phyloP scores from a whole-genome alignment of 108 stramenopile species.

The Seminavis robusta region DNA sequence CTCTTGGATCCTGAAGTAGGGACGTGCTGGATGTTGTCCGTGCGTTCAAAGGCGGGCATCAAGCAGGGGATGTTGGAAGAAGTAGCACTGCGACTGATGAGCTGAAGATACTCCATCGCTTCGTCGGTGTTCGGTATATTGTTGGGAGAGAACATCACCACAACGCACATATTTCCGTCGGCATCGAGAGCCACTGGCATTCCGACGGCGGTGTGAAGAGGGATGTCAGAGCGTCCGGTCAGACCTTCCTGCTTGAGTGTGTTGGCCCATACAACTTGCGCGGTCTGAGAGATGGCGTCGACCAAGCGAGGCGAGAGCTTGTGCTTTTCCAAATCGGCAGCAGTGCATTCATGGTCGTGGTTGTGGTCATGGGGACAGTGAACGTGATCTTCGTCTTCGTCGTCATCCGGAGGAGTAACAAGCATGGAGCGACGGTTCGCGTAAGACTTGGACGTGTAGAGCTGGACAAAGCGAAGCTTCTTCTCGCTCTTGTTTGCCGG shows the following conservation, averaged over 20 bases:
- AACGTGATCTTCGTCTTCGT: conserved; percentile 51
- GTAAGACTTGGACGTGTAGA: conserved; percentile 93
- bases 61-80: conserved; percentile 72
- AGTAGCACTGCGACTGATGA: conserved; percentile 75
- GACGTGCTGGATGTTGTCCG: conserved; percentile 23
- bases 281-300: conserved; percentile 87
- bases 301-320: conserved; percentile 87
- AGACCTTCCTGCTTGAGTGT: conserved; percentile 82
- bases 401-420: conserved; percentile 59
- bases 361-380: neutral
- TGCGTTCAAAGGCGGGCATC: conserved; percentile 63
- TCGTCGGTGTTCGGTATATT: conserved; percentile 79
- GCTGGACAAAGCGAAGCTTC: conserved; percentile 84
- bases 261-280: conserved; percentile 96
- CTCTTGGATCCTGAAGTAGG: conserved; percentile 9
- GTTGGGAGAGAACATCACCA: conserved; percentile 89
- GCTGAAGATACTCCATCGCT: conserved; percentile 82
- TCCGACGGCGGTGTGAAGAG: conserved; percentile 95
- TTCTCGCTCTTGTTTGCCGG: conserved; percentile 3
- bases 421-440: conserved; percentile 76
- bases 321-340: conserved; percentile 47
- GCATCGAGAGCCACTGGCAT: conserved; percentile 90
- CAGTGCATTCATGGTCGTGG: conserved; percentile 13
- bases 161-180: conserved; percentile 85
- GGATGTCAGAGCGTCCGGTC: conserved; percentile 88